Base-by-base conservation (phyloP, 2,329 filamentous ascomycete species). In the Ophiognomonia clavigignenti-juglandacearum region DNA sequence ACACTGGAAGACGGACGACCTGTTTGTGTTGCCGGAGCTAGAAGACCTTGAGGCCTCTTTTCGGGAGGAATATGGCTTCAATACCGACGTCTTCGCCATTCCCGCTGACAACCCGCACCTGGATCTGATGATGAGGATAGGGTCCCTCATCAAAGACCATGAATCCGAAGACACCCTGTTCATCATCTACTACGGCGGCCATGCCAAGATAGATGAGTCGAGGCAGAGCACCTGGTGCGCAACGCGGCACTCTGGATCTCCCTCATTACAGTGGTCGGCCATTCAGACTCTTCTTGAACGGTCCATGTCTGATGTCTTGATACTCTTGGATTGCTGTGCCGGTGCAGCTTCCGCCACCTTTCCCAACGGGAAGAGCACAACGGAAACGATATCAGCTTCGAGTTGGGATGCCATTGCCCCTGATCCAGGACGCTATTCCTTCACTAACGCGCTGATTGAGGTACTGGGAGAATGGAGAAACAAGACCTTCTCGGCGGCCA, bases 401-500 rank as follows among this genome's bases (percentile, higher is more conserved):
- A 80, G 77, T 43, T 82, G 77, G 77, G 77, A 82, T 49, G 76
- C 77, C 36, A 80, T 79, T 43, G 77, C 78, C 10, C 77, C 78
- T 0, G 74, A 80, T 48, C 78, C 78, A 11, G 77, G 78, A 7
- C 69, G 75, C 4, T 80, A 78, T 56, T 81, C 77, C 0, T 82
- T 82, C 55, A 80, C 77, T 3, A 77, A 75, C 44, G 73, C 75
- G 19, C 64, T 82, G 13, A 80, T 81, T 36, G 77, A 81, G 51
- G 77, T 81, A 1, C 64, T 82, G 13, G 70, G 74, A 47, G 75
- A 80, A 54, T 81, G 78, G 78, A 70, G 72, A 20, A 55, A 69
- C 9, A 70, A 73, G 45, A 71, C 69, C 0, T 82, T 77, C 54
- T 81, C 78, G 6, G 78, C 76, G 14, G 77, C 77, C 22, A 81